A percentile compares a stretch with the other conserved stretches of the same genome.
These are phyloP conservation scores for Rhizomucor pusillus DNA, from an alignment of 371 early-diverging fungal species.

Conservation along the genomic window DNA sequence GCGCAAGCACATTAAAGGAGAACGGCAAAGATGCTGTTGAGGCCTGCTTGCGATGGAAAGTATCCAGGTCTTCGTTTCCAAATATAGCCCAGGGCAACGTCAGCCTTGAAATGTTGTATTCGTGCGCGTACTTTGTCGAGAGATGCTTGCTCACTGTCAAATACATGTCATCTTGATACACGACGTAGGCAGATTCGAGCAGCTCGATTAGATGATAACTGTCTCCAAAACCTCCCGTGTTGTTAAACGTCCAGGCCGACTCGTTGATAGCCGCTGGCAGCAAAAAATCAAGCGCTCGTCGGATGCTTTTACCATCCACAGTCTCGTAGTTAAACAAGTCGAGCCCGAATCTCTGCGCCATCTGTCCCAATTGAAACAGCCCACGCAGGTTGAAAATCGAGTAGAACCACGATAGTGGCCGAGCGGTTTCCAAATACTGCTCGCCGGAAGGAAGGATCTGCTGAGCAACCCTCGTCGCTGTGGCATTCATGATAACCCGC, in stretches of 20 bases:
- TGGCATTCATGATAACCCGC: slow-evolving; percentile 16
- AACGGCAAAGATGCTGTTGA: too few relatives aligned
- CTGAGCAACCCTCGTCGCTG: slow-evolving; percentile 26
- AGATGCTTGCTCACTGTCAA: slow-evolving; percentile 3
- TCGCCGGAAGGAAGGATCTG: slow-evolving; percentile 32
- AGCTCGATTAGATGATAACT: slow-evolving; percentile 30
- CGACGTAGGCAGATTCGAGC: slow-evolving; percentile 41
- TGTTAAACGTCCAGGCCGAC: slow-evolving; percentile 36
- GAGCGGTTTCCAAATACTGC: slow-evolving; percentile 33
- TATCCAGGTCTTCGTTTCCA: slow-evolving; percentile 1
- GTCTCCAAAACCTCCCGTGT: slow-evolving; percentile 23
- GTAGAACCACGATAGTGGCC: slow-evolving; percentile 41
- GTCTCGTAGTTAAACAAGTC: slow-evolving; percentile 37
- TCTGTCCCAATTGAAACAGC: slow-evolving; percentile 31
- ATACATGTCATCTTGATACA: slow-evolving; percentile 35
- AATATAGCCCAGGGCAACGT: slow-evolving; percentile 16
- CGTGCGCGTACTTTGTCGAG: slow-evolving; percentile 8
- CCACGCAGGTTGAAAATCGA: slow-evolving; percentile 41
- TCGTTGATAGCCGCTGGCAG: slow-evolving; percentile 43
- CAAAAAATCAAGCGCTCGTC: slow-evolving; percentile 48
- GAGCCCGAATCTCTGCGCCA: slow-evolving; percentile 24
- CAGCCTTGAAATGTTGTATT: slow-evolving; percentile 24
- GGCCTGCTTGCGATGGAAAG: too few relatives aligned
- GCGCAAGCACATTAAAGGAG: too few relatives aligned
- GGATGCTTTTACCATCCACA: slow-evolving; percentile 34